Evolutionary conservation across 116 monocot species (phyloP).

Genomic region (Papilionanthe hybrid): DNA sequence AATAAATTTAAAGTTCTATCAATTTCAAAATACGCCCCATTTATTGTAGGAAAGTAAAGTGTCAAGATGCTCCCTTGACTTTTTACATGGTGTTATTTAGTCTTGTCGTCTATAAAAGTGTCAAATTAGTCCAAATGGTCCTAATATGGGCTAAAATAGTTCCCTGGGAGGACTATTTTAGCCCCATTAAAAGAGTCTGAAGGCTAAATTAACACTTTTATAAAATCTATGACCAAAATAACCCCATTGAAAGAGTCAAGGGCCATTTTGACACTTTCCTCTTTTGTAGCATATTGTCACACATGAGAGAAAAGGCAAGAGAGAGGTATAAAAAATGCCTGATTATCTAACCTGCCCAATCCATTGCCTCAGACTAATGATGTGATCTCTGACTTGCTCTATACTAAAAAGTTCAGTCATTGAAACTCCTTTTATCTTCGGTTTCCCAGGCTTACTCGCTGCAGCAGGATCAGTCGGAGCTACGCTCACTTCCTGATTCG

Average conservation of each 20-base stretch:
- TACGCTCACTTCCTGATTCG: conserved; percentile 32
- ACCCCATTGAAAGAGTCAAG: no score
- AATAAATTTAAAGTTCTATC: neutral
- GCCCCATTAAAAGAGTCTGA: no score
- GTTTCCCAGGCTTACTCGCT: conserved; percentile 68
- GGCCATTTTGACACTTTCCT: no score
- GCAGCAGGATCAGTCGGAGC: conserved; percentile 22
- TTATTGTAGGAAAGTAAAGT: neutral
- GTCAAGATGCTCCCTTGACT: no score
- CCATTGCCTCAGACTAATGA: conserved; percentile 65
- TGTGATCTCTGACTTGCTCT: conserved; percentile 79
- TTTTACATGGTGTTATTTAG: no score
- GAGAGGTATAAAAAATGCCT: neutral
- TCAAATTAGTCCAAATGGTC: no score
- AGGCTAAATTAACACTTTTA: no score
- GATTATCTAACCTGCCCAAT: conserved; percentile 69
- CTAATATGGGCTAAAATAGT: no score
- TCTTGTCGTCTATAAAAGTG: no score
- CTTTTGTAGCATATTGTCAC: no score
- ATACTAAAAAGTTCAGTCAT: conserved; percentile 75
- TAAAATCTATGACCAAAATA: no score
- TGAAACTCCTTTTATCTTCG: conserved; percentile 90
- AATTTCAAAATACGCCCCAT: neutral
- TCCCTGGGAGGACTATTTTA: no score
- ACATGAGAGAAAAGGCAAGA: neutral